Percentiles rank a stretch among this genome's conserved stretches.
phyloP scores from a whole-genome alignment of 1,284 basidiomycete species.

The Moesziomyces parantarcticus region DNA sequence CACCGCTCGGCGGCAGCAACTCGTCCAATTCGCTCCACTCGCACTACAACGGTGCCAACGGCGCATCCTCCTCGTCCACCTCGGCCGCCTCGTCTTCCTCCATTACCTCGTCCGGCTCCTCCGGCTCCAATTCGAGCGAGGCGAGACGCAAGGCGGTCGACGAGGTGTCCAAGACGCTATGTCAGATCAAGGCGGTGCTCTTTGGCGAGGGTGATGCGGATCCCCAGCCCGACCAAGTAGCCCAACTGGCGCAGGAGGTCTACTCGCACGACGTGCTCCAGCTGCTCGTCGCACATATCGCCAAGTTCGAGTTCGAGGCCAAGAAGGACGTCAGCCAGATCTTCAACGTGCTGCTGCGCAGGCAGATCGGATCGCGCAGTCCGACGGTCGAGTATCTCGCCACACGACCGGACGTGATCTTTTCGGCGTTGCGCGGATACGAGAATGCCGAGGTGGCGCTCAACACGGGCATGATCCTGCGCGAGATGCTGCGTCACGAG shows the following conservation, averaged over 20 bases:
- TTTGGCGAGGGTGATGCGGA: conserved; percentile 83
- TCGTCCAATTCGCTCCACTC: conserved; percentile 30
- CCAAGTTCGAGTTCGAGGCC: conserved; percentile 90
- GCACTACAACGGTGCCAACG: conserved; percentile 12
- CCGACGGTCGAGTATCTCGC: conserved; percentile 95
- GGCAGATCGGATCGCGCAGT: conserved; percentile 90
- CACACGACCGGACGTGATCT: conserved; percentile 86
- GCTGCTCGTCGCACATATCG: conserved; percentile 82
- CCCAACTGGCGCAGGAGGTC: conserved; percentile 91
- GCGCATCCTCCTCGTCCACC: conserved; percentile 19
- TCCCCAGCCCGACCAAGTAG: conserved; percentile 74
- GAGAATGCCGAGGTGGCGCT: conserved; percentile 93
- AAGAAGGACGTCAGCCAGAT: conserved; percentile 95
- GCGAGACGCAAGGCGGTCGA: conserved; percentile 76
- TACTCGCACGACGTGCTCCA: conserved; percentile 90
- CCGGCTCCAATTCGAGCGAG: conserved; percentile 19
- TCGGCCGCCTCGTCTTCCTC: conserved; percentile 10
- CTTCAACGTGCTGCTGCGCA: conserved; percentile 91
- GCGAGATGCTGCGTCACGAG: conserved; percentile 96
- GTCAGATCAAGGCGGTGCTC: conserved; percentile 86
- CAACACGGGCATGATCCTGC: conserved; percentile 97
- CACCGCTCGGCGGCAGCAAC: conserved; percentile 13
- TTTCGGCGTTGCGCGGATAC: conserved; percentile 81
- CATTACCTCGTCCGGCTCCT: conserved; percentile 14
- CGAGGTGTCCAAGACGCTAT: conserved; percentile 86